Conservation (phyloP, 2,329 filamentous ascomycete species). For the Orbilia ellipsospora region DNA sequence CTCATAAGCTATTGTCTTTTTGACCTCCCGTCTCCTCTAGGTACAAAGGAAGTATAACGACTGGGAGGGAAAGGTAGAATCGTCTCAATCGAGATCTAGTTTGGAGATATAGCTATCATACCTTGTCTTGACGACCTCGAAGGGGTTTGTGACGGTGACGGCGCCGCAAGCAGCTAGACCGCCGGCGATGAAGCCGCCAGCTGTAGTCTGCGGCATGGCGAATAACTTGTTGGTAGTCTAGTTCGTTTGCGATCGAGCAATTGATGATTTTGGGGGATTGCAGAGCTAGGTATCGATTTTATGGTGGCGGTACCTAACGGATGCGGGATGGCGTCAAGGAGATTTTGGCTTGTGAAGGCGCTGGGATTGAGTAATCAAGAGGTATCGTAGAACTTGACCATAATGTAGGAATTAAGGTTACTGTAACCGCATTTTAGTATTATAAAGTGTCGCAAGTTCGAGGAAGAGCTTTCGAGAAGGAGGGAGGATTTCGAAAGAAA, state of each 20-base stretch:
- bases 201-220: constrained; percentile 58
- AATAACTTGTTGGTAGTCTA: not conserved
- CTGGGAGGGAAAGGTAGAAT: not conserved
- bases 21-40: not conserved
- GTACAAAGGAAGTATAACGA: no score
- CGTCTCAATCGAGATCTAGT: not conserved
- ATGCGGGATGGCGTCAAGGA: not conserved
- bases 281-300: not conserved
- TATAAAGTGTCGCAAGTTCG: not conserved
- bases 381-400: constrained; percentile 16
- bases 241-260: constrained; percentile 59
- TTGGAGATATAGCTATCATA: constrained; percentile 62
- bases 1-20: constrained; percentile 16
- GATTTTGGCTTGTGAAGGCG: not conserved
- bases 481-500: no score
- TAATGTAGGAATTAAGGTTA: constrained; percentile 3
- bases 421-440: constrained; percentile 8
- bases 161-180: constrained; percentile 97
- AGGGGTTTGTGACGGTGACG: constrained; percentile 96
- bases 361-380: constrained; percentile 4
- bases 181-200: constrained; percentile 87
- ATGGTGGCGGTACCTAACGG: not conserved
- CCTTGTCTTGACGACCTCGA: constrained; percentile 99
- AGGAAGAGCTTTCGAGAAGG: no score
- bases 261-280: not conserved